Evolutionary conservation across 2,329 filamentous ascomycete genomes (phyloP).

Genomic region (Pyrenophora graminea): DNA sequence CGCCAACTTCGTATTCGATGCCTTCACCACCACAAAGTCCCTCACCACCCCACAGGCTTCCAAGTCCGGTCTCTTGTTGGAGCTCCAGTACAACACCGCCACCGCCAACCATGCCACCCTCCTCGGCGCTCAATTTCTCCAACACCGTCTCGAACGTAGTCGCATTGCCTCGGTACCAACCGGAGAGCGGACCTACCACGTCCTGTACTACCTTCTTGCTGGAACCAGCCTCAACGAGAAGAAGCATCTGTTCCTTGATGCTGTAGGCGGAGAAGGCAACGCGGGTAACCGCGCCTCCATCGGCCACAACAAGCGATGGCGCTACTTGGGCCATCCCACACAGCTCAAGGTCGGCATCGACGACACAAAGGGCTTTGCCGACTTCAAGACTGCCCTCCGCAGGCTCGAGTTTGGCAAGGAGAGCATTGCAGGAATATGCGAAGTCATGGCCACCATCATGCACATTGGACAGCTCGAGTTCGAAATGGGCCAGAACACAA

Average conservation of each 20-base stretch:
- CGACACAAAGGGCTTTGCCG: slow-evolving; percentile 90
- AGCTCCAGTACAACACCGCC: slow-evolving; percentile 93
- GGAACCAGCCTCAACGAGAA: slow-evolving; percentile 92
- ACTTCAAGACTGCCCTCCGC: slow-evolving; percentile 93
- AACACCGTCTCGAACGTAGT: slow-evolving; percentile 90
- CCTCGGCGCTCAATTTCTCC: slow-evolving; percentile 90
- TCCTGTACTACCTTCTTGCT: slow-evolving; percentile 91
- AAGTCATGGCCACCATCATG: slow-evolving; percentile 90
- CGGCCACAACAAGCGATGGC: slow-evolving; percentile 79
- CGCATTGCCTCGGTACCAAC: slow-evolving; percentile 90
- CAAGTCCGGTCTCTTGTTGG: slow-evolving; percentile 92
- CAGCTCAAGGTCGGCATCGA: slow-evolving; percentile 98
- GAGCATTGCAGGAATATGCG: slow-evolving; percentile 96
- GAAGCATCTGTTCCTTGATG: slow-evolving; percentile 73
- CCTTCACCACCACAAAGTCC: slow-evolving; percentile 94
- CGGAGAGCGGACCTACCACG: slow-evolving; percentile 94
- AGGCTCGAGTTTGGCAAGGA: slow-evolving; percentile 92
- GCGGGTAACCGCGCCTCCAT: slow-evolving; percentile 60
- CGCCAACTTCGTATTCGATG: slow-evolving; percentile 93
- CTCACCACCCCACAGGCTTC: slow-evolving; percentile 93
- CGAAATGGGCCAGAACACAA: slow-evolving; percentile 77
- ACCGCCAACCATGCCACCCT: slow-evolving; percentile 82
- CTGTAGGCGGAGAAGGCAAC: slow-evolving; percentile 53
- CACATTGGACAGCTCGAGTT: slow-evolving; percentile 98
- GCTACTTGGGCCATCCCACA: slow-evolving; percentile 92